Base-by-base conservation (phyloP, 805 yeast genomes). In the Lipomyces spencermartinsiae region DNA sequence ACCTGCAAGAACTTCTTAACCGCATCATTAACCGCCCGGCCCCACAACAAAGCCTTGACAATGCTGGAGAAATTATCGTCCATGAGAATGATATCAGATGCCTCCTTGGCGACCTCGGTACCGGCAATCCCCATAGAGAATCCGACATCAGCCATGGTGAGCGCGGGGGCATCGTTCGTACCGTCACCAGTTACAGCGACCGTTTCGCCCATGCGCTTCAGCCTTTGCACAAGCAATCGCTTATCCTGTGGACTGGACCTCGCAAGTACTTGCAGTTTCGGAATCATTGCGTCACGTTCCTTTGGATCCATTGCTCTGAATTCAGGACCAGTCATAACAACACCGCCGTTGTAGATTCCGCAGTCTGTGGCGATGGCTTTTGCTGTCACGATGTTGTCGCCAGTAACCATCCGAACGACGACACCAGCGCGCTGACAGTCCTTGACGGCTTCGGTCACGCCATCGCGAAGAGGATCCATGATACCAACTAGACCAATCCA, bases 121-220 rank as follows among this genome's bases (percentile, higher is more conserved):
- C 99, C 99, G 8, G 97, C 85, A 69, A 93, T 92, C 73, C 99
- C 99, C 99, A 95, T 95, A 1, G 98, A 91, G 77, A 95, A 94
- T 1, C 99, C 99, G 67, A 95, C 97, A 80, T 95, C 98, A 0
- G 99, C 99, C 67, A 93, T 83, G 76, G 94, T 92, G 76, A 95
- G 84, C 2, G 99, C 98, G 16, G 98, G 98, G 0, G 98, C 99
- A 83, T 95, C 99, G 78, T 95, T 95, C 8, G 98, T 94, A 80
- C 99, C 99, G 78, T 95, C 99, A 77, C 99, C 99, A 51, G 99
- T 95, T 46, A 94, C 98, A 0, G 99, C 99, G 61, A 95, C 99
- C 46, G 94, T 97, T 76, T 95, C 98, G 31, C 96, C 97, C 76
- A 87, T 83, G 49, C 84, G 82, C 75, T 89, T 88, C 74, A 95